Conservation (phyloP, 768 basidiomycete genomes). For the Pholiota molesta region DNA sequence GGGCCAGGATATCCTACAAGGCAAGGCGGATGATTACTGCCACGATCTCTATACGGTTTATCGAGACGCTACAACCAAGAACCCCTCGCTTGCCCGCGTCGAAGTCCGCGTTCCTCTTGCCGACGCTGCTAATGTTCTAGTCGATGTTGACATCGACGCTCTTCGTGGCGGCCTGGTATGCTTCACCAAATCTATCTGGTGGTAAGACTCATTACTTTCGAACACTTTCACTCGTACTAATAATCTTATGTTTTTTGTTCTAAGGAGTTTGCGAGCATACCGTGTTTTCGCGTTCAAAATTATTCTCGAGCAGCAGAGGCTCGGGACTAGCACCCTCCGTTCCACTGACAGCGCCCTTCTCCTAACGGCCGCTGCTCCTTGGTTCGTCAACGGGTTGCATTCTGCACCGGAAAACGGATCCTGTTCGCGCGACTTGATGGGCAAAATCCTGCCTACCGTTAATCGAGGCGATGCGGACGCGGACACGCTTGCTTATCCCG, state of each 20-base stretch:
- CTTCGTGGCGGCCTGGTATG: constrained; percentile 13
- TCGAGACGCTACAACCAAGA: constrained; percentile 13
- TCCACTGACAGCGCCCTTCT: constrained; percentile 16
- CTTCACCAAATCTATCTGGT: constrained; percentile 10
- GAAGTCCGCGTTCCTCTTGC: constrained; percentile 30
- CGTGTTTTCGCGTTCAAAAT: constrained; percentile 21
- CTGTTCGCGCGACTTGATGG: constrained; percentile 23
- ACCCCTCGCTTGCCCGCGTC: constrained; percentile 26
- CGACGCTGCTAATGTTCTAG: constrained; percentile 11
- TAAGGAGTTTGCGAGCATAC: constrained; percentile 25
- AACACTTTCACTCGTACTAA: no score
- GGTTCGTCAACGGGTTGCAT: constrained; percentile 30
- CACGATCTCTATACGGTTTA: constrained; percentile 24
- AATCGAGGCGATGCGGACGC: constrained; percentile 10
- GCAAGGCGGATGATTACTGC: constrained; percentile 11
- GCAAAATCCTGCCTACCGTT: constrained; percentile 22
- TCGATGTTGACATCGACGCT: background rate
- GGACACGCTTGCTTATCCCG: constrained; percentile 18
- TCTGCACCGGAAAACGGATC: constrained; percentile 26
- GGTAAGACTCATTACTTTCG: background rate
- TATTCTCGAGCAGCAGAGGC: constrained; percentile 18
- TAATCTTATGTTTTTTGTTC: background rate
- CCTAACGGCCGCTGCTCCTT: constrained; percentile 24
- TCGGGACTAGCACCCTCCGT: constrained; percentile 9
- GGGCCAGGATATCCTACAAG: constrained; percentile 2